These are phyloP conservation scores for Asterophora parasitica DNA, from an alignment of 768 basidiomycete species.

Conservation along the genomic window DNA sequence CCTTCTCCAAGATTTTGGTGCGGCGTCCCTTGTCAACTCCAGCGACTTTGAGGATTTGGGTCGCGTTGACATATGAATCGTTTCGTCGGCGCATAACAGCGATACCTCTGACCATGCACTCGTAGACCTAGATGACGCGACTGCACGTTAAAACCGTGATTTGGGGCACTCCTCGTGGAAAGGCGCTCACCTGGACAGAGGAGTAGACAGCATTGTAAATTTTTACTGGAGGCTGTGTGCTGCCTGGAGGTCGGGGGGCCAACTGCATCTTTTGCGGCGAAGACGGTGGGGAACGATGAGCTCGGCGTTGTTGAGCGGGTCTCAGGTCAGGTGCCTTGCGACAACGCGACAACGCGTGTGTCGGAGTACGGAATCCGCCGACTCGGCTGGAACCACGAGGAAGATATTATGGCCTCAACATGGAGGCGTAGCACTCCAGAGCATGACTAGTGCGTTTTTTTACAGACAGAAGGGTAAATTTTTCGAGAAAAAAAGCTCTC, in stretches of 20 bases:
- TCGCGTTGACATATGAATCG: conserved; percentile 97
- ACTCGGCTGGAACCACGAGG: background rate
- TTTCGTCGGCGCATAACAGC: conserved; percentile 96
- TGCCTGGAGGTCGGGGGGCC: conserved; percentile 37
- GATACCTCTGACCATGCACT: conserved; percentile 97
- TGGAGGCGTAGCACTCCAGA: background rate
- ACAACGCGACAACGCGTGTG: conserved; percentile 37
- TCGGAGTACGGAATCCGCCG: conserved; percentile 27
- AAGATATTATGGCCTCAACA: too few species aligned
- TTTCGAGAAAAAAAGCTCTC: background rate
- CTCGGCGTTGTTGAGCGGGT: conserved; percentile 17
- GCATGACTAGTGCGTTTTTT: too few species aligned
- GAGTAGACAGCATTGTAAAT: conserved; percentile 94
- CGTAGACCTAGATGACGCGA: conserved; percentile 67
- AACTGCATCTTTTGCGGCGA: conserved; percentile 40
- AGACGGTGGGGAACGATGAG: conserved; percentile 24
- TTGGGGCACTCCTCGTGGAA: conserved; percentile 2
- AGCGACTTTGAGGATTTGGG: conserved; percentile 98
- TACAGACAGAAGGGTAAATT: background rate
- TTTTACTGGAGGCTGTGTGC: conserved; percentile 58
- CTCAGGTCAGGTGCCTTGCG: conserved; percentile 29
- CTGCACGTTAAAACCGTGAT: conserved; percentile 33
- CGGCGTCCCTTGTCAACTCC: conserved; percentile 95
- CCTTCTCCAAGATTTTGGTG: conserved; percentile 96
- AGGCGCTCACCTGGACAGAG: conserved; percentile 63